These are phyloP conservation scores for Triticum timopheevii DNA, from an alignment of 176 grass and related monocot genomes.

Conservation along the genomic window DNA sequence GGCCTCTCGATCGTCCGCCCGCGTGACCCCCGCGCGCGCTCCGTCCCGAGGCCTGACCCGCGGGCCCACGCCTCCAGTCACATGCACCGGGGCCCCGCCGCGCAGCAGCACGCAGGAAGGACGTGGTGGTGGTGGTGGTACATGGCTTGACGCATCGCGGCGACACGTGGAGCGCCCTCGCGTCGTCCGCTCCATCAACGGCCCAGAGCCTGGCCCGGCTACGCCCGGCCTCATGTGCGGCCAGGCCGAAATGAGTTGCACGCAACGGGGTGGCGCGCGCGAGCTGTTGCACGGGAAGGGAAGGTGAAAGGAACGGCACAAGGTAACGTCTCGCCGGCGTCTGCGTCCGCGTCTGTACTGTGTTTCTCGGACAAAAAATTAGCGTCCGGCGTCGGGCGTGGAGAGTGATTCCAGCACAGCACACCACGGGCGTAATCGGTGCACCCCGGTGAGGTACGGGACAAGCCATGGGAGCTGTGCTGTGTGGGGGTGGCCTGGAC, in stretches of 20 bases:
- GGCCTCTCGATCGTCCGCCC: constrained; percentile 42
- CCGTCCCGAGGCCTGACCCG: not conserved
- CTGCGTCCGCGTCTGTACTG: too few species aligned
- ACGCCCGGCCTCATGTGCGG: too few species aligned
- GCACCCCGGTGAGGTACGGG: not conserved
- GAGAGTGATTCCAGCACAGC: too few species aligned
- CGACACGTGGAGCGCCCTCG: not conserved
- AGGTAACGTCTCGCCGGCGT: too few species aligned
- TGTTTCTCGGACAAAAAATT: too few species aligned
- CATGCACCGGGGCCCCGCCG: not conserved
- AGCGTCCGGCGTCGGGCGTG: too few species aligned
- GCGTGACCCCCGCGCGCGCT: not conserved
- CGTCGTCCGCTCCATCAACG: not conserved
- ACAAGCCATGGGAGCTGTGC: not conserved
- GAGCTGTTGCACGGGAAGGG: not conserved
- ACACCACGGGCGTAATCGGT: not conserved
- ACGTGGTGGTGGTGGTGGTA: too few species aligned
- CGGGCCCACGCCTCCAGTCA: constrained; percentile 8
- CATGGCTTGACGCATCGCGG: not conserved
- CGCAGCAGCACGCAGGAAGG: not conserved
- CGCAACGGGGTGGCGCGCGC: not conserved
- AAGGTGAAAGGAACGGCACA: not conserved
- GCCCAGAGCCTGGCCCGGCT: not conserved
- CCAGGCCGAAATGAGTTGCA: not conserved
- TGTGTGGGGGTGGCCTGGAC: not conserved